Conservation (phyloP, 805 yeast species). For the Zygosaccharomyces kombuchaensis region DNA sequence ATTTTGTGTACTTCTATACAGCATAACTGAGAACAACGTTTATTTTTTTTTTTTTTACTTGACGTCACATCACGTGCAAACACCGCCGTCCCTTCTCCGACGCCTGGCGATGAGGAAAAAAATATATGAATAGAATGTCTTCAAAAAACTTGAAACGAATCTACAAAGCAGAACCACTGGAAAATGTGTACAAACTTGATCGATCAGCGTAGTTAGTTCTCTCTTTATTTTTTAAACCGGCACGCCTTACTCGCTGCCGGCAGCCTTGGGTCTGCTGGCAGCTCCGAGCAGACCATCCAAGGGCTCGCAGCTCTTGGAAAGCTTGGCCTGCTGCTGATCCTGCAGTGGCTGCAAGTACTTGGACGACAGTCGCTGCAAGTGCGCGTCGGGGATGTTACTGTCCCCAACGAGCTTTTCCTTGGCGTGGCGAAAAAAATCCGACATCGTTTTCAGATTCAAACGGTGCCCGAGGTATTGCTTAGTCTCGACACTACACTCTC, state of each 20-base stretch:
- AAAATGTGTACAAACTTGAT: no score
- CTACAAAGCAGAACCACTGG: no score
- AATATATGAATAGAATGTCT: no score
- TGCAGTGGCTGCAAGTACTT: constrained; percentile 13
- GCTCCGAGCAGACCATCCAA: constrained; percentile 16
- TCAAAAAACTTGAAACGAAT: no score
- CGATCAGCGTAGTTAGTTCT: no score
- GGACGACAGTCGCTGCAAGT: constrained; percentile 16
- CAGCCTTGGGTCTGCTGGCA: constrained; percentile 10
- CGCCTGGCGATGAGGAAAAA: no score
- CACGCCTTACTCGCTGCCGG: neutral
- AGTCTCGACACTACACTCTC: neutral
- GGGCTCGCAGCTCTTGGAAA: constrained; percentile 9
- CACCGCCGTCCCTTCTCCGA: no score
- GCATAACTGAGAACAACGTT: neutral
- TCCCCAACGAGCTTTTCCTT: constrained; percentile 25
- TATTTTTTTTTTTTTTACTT: no score
- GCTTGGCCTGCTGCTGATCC: constrained; percentile 6
- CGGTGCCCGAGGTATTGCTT: neutral
- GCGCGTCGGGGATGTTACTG: constrained; percentile 19
- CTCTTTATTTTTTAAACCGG: neutral
- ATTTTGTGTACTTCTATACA: neutral
- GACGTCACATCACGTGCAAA: no score
- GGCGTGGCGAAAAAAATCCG: constrained; percentile 22
- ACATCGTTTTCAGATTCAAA: constrained; percentile 4